These are phyloP conservation scores for Fusarium graminum DNA, from an alignment of 2,329 filamentous ascomycete genomes.

Conservation along the genomic window DNA sequence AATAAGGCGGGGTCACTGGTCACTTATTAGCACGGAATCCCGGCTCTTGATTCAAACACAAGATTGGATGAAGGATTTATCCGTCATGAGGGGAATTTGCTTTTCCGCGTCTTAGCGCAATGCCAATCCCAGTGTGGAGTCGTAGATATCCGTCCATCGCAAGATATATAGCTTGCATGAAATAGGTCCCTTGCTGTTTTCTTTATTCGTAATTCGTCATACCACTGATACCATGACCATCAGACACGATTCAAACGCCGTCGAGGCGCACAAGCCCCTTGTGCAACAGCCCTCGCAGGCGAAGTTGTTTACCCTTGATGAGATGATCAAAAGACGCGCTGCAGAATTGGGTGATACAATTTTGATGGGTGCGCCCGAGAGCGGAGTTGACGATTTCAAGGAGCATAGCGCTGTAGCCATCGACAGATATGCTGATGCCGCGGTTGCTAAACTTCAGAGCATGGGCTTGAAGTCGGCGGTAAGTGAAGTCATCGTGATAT, in stretches of 20 bases:
- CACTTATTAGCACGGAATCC: no score
- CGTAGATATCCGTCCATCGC: constrained; percentile 11
- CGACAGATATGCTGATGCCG: constrained; percentile 43
- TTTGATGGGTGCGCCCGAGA: constrained; percentile 31
- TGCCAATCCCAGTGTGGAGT: not conserved
- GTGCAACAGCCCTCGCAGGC: constrained; percentile 19
- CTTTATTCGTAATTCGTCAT: not conserved
- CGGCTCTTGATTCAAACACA: no score
- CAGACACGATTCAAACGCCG: constrained; percentile 36
- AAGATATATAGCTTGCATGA: constrained; percentile 14
- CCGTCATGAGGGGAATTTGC: constrained; percentile 19
- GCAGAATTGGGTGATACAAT: constrained; percentile 27
- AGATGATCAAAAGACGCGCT: constrained; percentile 37
- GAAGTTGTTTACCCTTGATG: constrained; percentile 41
- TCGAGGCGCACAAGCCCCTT: constrained; percentile 19
- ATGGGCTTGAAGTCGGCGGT: constrained; percentile 38
- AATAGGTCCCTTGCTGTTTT: not conserved
- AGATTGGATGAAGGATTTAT: constrained; percentile 1
- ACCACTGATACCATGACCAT: constrained; percentile 37
- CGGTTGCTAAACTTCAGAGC: constrained; percentile 31
- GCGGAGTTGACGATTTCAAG: constrained; percentile 33
- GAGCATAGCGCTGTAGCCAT: constrained; percentile 41
- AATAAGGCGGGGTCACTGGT: no score
- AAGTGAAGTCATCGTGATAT: not conserved
- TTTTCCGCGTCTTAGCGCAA: constrained; percentile 18